phyloP scores from a whole-genome alignment of 2,329 filamentous ascomycete genomes.

The Ceratocystiopsis minuta region DNA sequence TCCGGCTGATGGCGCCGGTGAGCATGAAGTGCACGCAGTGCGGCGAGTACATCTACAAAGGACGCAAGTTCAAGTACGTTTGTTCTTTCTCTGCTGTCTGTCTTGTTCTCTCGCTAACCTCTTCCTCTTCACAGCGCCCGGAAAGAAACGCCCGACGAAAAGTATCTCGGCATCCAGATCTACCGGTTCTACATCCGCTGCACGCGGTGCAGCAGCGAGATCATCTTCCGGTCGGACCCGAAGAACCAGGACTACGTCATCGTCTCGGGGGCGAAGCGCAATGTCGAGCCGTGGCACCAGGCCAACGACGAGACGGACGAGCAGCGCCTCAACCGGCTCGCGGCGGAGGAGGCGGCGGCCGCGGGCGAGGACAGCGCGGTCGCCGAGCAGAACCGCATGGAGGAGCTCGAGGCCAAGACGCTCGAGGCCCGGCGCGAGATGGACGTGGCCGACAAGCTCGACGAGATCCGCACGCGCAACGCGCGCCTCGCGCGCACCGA shows the following conservation, averaged over 20 bases:
- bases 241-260: slow-evolving; percentile 70
- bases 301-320: slow-evolving; percentile 64
- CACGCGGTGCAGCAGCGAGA: slow-evolving; percentile 69
- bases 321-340: slow-evolving; percentile 66
- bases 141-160: slow-evolving; percentile 82
- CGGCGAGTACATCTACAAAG: slow-evolving; percentile 22
- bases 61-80: slow-evolving; percentile 69
- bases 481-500: slow-evolving; percentile 65
- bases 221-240: slow-evolving; percentile 87
- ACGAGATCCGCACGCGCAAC: slow-evolving; percentile 86
- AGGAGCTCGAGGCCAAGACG: slow-evolving; percentile 84
- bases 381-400: slow-evolving; percentile 79
- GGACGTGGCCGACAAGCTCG: slow-evolving; percentile 86
- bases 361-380: slow-evolving; percentile 29
- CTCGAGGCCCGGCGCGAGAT: slow-evolving; percentile 86
- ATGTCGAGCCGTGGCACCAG: slow-evolving; percentile 79
- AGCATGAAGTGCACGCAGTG: slow-evolving; percentile 47
- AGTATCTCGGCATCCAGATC: slow-evolving; percentile 75
- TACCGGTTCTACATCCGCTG: slow-evolving; percentile 85
- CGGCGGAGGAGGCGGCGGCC: slow-evolving; percentile 56
- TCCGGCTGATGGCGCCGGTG: slow-evolving; percentile 82
- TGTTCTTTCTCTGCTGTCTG: too few relatives aligned
- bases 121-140: slow-evolving; percentile 29
- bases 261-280: slow-evolving; percentile 70
- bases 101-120: too few relatives aligned